phyloP scores from a whole-genome alignment of 495 filamentous ascomycete species.

The Immersiella caudata region DNA sequence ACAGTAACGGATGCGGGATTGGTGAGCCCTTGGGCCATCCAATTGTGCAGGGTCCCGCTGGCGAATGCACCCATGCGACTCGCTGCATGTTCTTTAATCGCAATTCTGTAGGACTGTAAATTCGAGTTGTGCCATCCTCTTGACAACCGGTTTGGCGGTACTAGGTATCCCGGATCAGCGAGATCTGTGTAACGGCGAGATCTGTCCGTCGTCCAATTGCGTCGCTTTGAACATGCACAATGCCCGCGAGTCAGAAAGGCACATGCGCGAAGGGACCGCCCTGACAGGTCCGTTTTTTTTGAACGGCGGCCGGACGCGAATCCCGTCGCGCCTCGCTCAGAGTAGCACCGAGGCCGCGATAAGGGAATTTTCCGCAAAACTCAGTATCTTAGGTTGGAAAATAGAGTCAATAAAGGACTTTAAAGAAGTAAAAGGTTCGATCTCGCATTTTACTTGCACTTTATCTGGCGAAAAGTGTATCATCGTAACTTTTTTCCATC shows the following conservation, averaged over 20 bases:
- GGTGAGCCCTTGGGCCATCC: too few species aligned
- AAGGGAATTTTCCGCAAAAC: not conserved
- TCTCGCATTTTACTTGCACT: not conserved
- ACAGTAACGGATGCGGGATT: too few species aligned
- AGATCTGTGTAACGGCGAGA: slow-evolving; percentile 18
- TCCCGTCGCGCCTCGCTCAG: slow-evolving; percentile 6
- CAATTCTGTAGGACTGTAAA: too few species aligned
- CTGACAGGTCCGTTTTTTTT: slow-evolving; percentile 31
- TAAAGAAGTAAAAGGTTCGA: not conserved
- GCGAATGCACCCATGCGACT: too few species aligned
- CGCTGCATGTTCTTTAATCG: too few species aligned
- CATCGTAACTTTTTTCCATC: too few species aligned
- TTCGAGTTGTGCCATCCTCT: too few species aligned
- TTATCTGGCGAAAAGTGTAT: too few species aligned
- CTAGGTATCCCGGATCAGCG: not conserved
- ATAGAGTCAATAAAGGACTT: not conserved
- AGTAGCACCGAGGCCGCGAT: slow-evolving; percentile 8
- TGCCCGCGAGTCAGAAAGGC: slow-evolving; percentile 32
- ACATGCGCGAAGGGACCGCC: slow-evolving; percentile 34
- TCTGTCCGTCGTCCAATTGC: slow-evolving; percentile 24
- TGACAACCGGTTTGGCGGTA: too few species aligned
- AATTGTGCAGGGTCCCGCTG: too few species aligned
- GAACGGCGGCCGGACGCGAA: not conserved
- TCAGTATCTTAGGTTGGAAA: not conserved
- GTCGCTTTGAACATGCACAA: slow-evolving; percentile 4